Evolutionary conservation across 495 filamentous ascomycete genomes (phyloP).

Genomic region (Lepidopterella palustris): DNA sequence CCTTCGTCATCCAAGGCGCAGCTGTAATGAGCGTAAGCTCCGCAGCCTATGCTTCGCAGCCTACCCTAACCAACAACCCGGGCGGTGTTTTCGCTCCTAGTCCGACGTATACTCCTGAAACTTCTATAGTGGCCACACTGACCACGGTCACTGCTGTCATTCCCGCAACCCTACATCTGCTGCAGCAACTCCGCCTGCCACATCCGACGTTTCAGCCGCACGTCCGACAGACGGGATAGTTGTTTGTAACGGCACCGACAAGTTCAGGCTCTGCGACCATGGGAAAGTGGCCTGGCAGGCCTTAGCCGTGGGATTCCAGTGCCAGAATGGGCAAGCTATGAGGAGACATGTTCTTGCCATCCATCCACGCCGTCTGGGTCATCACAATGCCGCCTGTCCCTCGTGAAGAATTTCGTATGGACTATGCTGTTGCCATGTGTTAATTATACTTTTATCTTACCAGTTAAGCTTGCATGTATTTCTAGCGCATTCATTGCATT

Average conservation of each 20-base stretch:
- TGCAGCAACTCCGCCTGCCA: constrained; percentile 4
- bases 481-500: too few species aligned
- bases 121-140: neutral
- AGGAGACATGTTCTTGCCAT: too few species aligned
- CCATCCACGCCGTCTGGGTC: too few species aligned
- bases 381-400: too few species aligned
- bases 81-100: constrained; percentile 25
- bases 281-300: constrained; percentile 21
- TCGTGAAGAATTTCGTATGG: too few species aligned
- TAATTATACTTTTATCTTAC: too few species aligned
- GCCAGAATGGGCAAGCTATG: constrained; percentile 15
- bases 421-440: too few species aligned
- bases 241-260: constrained; percentile 13
- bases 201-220: neutral
- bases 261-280: constrained; percentile 27
- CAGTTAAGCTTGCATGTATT: too few species aligned
- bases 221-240: constrained; percentile 17
- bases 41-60: too few species aligned
- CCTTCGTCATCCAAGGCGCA: neutral
- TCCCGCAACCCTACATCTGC: neutral
- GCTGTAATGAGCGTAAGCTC: neutral
- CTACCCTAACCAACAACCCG: constrained; percentile 3
- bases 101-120: constrained; percentile 2
- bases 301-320: constrained; percentile 24
- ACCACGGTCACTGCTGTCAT: neutral